A percentile compares a stretch with the other conserved stretches of the same genome.
Evolutionary conservation across 1,139 yeast species (phyloP).

Genomic region (Suhomyces panamericanus): DNA sequence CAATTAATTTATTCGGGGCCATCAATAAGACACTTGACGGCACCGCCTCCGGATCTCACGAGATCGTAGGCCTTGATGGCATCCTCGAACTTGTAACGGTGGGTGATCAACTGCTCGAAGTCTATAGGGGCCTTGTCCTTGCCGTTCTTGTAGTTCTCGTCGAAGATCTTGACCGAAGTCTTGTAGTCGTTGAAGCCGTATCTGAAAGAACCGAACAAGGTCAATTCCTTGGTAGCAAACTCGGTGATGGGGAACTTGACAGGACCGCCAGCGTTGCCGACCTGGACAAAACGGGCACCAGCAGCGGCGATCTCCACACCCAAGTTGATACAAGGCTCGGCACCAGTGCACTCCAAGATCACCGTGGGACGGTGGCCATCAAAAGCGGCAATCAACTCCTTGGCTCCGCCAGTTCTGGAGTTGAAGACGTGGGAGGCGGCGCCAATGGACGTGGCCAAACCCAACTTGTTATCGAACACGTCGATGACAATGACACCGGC

Average conservation of each 20-base stretch:
- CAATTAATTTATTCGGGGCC: slow-evolving; percentile 48
- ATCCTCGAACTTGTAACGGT: slow-evolving; percentile 69
- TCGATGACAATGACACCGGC: slow-evolving; percentile 66
- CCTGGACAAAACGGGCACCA: slow-evolving; percentile 72
- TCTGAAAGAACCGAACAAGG: slow-evolving; percentile 76
- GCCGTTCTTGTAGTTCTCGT: slow-evolving; percentile 58
- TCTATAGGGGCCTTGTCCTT: slow-evolving; percentile 49
- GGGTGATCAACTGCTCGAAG: slow-evolving; percentile 67
- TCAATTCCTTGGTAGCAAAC: slow-evolving; percentile 67
- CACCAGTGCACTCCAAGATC: slow-evolving; percentile 74
- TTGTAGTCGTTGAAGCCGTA: slow-evolving; percentile 79
- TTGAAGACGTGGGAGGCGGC: slow-evolving; percentile 63
- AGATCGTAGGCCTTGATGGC: slow-evolving; percentile 81
- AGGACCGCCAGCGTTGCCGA: slow-evolving; percentile 71
- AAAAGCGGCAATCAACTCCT: slow-evolving; percentile 42
- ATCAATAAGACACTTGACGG: slow-evolving; percentile 48
- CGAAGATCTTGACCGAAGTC: slow-evolving; percentile 67
- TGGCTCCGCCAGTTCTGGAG: slow-evolving; percentile 45
- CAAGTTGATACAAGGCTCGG: slow-evolving; percentile 63
- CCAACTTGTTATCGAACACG: slow-evolving; percentile 56
- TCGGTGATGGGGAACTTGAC: slow-evolving; percentile 74
- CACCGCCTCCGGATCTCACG: slow-evolving; percentile 49
- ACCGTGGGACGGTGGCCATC: slow-evolving; percentile 53
- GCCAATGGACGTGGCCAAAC: slow-evolving; percentile 57
- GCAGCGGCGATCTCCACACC: slow-evolving; percentile 58